These are phyloP conservation scores for Aspergillus ibericus DNA, from an alignment of 2,329 filamentous ascomycete genomes.

Conservation along the genomic window DNA sequence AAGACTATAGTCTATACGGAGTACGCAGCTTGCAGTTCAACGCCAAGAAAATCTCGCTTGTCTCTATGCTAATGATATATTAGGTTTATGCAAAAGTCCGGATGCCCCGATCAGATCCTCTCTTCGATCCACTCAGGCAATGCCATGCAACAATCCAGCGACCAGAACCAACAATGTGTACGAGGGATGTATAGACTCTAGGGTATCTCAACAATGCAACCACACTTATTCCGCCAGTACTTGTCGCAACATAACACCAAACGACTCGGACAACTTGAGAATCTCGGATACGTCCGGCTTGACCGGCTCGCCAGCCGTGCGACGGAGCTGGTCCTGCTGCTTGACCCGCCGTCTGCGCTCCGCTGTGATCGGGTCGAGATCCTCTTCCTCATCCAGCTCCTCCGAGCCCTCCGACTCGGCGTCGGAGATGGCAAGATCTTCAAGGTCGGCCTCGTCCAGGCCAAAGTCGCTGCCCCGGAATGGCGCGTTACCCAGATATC, in stretches of 20 bases:
- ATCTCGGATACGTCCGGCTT: conserved; percentile 81
- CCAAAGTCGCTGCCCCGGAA: conserved; percentile 89
- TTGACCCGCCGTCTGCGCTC: conserved; percentile 76
- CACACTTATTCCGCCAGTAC: conserved; percentile 69
- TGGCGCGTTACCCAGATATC: conserved; percentile 53
- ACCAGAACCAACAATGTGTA: conserved; percentile 4
- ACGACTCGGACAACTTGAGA: conserved; percentile 74
- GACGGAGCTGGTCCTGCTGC: conserved; percentile 75
- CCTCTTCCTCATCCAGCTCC: conserved; percentile 72
- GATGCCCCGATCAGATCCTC: not conserved
- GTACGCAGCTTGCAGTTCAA: too few species aligned
- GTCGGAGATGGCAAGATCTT: conserved; percentile 81
- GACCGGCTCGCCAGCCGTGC: conserved; percentile 77
- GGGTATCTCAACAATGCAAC: conserved; percentile 19
- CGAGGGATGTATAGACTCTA: conserved; percentile 8
- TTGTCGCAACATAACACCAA: conserved; percentile 76
- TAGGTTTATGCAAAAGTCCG: not conserved
- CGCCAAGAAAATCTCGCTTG: not conserved
- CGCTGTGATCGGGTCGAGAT: conserved; percentile 81
- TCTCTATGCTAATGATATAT: not conserved
- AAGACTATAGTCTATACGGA: not conserved
- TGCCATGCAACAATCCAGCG: conserved; percentile 7
- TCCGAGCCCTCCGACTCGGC: conserved; percentile 64
- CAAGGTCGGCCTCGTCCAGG: conserved; percentile 75
- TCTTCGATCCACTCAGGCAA: conserved; percentile 4